A percentile compares a stretch with the other conserved stretches of the same genome.
phyloP scores from a whole-genome alignment of 2,329 filamentous ascomycete genomes.

The Botryosphaeria dothidea region DNA sequence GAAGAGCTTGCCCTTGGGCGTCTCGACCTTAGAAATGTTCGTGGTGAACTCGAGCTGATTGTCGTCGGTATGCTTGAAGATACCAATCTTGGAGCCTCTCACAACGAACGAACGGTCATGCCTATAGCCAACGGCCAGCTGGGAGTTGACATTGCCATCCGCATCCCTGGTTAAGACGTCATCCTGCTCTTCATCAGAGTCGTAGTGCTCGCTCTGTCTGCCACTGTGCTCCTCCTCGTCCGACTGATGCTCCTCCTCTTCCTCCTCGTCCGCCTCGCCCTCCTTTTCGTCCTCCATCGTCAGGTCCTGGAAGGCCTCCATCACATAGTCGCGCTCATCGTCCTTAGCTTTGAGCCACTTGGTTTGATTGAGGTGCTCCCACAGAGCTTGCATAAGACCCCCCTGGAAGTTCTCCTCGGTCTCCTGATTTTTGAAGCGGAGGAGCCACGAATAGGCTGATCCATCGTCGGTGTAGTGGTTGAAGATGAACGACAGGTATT shows the following conservation, averaged over 20 bases:
- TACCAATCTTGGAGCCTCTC: conserved; percentile 94
- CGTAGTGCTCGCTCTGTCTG: conserved; percentile 71
- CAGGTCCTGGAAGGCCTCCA: conserved; percentile 93
- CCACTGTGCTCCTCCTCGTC: conserved; percentile 65
- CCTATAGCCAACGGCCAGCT: conserved; percentile 94
- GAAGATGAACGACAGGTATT: conserved; percentile 99
- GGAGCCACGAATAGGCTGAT: conserved; percentile 90
- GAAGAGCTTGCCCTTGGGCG: conserved; percentile 82
- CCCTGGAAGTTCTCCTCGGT: conserved; percentile 87
- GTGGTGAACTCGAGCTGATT: conserved; percentile 95
- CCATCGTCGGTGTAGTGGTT: conserved; percentile 91
- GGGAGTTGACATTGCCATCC: conserved; percentile 86
- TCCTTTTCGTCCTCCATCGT: conserved; percentile 78
- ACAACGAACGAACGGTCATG: conserved; percentile 97
- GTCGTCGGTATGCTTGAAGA: conserved; percentile 94
- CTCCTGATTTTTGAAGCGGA: conserved; percentile 84
- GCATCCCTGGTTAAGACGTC: conserved; percentile 67
- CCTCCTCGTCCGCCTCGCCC: conserved; percentile 56
- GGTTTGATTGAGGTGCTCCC: conserved; percentile 91
- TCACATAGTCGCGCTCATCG: conserved; percentile 87
- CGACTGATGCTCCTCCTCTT: conserved; percentile 50
- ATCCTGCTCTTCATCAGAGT: conserved; percentile 77
- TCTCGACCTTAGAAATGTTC: conserved; percentile 94
- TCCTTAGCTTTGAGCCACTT: conserved; percentile 96
- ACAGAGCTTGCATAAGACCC: conserved; percentile 90